phyloP scores from a whole-genome alignment of 345 rosid species.

The thale cress (Arabidopsis thaliana) region DNA sequence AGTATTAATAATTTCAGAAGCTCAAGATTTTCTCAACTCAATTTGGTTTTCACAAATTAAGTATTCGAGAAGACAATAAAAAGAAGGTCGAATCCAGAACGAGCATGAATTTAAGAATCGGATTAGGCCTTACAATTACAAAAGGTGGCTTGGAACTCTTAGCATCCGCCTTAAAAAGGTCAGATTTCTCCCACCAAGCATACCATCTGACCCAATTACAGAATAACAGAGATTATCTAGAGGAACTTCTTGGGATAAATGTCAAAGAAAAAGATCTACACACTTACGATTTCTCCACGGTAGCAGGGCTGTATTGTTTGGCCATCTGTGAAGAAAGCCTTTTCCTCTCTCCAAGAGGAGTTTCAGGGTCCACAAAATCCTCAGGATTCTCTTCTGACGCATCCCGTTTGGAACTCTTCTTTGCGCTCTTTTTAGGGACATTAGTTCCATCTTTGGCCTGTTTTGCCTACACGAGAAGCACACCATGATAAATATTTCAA shows the following conservation, averaged over 20 bases:
- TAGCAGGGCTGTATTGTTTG: constrained; percentile 77
- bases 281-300: constrained; percentile 87
- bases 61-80: constrained; percentile 18
- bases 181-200: constrained; percentile 88
- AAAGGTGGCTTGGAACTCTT: constrained; percentile 80
- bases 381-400: constrained; percentile 66
- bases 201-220: constrained; percentile 72
- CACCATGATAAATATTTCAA: neutral
- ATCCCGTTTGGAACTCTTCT: constrained; percentile 67
- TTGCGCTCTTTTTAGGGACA: constrained; percentile 61
- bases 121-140: constrained; percentile 63
- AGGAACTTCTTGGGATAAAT: neutral
- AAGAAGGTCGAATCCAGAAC: constrained; percentile 3
- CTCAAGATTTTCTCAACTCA: constrained; percentile 11
- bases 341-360: constrained; percentile 78
- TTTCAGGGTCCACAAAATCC: constrained; percentile 81
- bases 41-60: neutral
- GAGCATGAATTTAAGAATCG: neutral
- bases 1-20: constrained; percentile 6
- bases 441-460: constrained; percentile 56
- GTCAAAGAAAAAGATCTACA: constrained; percentile 12
- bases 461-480: constrained; percentile 53
- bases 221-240: constrained; percentile 19
- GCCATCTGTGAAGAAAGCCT: constrained; percentile 82
- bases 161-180: constrained; percentile 70